phyloP scores from a whole-genome alignment of 768 basidiomycete genomes.

The Tricholoma bakamatsutake region DNA sequence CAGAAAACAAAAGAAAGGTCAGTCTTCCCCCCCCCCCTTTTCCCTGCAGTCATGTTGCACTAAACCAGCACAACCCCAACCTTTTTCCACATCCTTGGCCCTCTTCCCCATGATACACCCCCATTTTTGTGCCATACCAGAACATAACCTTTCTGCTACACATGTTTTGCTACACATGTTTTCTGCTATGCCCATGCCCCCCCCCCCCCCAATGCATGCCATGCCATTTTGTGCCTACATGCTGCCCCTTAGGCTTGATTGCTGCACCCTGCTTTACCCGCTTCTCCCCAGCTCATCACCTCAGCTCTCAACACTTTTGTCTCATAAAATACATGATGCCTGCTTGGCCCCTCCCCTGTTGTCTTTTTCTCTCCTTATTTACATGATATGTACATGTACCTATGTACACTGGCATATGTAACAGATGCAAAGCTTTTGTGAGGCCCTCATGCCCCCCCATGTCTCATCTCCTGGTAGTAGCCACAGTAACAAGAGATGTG shows the following conservation, averaged over 20 bases:
- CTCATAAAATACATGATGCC: background rate
- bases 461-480: background rate
- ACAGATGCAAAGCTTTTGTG: too few relatives aligned
- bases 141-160: background rate
- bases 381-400: constrained; percentile 10
- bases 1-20: background rate
- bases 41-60: background rate
- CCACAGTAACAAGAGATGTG: background rate
- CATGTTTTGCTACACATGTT: too few relatives aligned
- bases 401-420: background rate
- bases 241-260: too few relatives aligned
- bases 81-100: background rate
- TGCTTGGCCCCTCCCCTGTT: background rate
- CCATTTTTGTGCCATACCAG: background rate
- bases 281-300: too few relatives aligned
- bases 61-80: background rate
- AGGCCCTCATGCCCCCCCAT: too few relatives aligned
- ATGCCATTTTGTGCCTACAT: too few relatives aligned
- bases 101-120: background rate
- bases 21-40: background rate
- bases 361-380: background rate
- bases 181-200: background rate
- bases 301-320: background rate
- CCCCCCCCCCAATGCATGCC: background rate
- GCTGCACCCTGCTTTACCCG: too few relatives aligned